Evolutionary conservation across 164 flowering plant genomes (phyloP), one percentile per base, ranked within the genome.

Genomic region (Paratinospora sagittata): DNA sequence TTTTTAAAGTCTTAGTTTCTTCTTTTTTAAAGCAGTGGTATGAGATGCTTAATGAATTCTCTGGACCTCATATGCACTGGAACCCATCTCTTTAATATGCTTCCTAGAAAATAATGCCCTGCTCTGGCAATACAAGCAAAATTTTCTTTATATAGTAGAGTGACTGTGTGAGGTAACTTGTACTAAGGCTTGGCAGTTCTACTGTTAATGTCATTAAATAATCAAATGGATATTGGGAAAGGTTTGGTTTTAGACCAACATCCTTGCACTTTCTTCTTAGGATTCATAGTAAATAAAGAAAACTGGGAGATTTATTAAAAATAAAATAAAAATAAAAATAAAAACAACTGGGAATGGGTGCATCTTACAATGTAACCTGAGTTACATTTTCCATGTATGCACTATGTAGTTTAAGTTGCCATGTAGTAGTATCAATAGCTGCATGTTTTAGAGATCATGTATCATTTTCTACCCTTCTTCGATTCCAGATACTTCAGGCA

Each of bases 401-500:
- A 43, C 45, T 41, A 8, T 19, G 14, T 52, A 52, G 23, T 52
- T 52, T 52, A 17, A 16, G 60, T 17, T 52, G n/a, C 0, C 41
- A 30, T 23, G 30, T 11, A n/a, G 23, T 23, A 0, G 26, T 26
- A 34, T 65, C 43, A 65, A 6, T 34, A 65, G 3, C 23, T 66
- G 8, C 55, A 66, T 39, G 21, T 66, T 41, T 66, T 66, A 21
- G 27, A 7, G 3, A 7, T 17, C 17, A n/a, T 4, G 47, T 27
- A 34, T n/a, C 45, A 62, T 45, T n/a, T 33, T n/a, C 6, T 10
- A 37, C 52, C 30, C 27, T 27, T 34, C 75, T 52, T 74, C 37
- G 45, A 23, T 84, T 75, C 8, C 83, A 96, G 99, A 85, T 96
- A 96, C 77, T 93, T 96, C 74, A 89, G 97, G 41, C 99, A 96